A percentile compares a stretch with the other conserved stretches of the same genome.
These are phyloP conservation scores for Scedosporium dehoogii DNA, from an alignment of 2,329 filamentous ascomycete genomes.

Conservation along the genomic window DNA sequence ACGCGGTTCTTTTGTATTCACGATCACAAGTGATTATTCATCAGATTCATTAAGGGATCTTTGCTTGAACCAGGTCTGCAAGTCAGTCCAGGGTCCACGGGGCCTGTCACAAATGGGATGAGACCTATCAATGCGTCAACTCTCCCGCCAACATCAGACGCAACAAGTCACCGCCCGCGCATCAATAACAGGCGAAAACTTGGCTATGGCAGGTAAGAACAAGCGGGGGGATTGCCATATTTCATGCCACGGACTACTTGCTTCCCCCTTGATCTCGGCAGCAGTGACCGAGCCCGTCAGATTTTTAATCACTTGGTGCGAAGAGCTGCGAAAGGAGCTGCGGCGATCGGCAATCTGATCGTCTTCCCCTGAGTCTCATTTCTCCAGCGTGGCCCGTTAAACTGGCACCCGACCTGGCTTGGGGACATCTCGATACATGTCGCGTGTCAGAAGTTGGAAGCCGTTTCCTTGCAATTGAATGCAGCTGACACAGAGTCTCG, in stretches of 20 bases:
- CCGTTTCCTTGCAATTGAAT: neutral
- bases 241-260: neutral
- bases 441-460: neutral
- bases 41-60: neutral
- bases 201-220: neutral
- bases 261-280: neutral
- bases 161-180: conserved; percentile 3
- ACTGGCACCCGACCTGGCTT: neutral
- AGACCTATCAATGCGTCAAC: neutral
- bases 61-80: neutral
- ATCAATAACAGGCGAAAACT: neutral
- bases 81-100: neutral
- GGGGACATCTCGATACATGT: neutral
- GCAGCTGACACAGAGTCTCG: neutral
- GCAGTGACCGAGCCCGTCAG: neutral
- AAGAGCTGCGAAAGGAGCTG: neutral
- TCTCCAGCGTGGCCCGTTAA: neutral
- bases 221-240: neutral
- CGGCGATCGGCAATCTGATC: neutral
- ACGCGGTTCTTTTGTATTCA: conserved; percentile 1
- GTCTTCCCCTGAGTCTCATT: conserved; percentile 1
- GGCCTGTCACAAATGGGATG: neutral
- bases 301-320: neutral
- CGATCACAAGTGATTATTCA: neutral
- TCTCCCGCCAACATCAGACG: conserved; percentile 6